phyloP scores from a whole-genome alignment of 257 asterid species.

The Verbascum thapsus region DNA sequence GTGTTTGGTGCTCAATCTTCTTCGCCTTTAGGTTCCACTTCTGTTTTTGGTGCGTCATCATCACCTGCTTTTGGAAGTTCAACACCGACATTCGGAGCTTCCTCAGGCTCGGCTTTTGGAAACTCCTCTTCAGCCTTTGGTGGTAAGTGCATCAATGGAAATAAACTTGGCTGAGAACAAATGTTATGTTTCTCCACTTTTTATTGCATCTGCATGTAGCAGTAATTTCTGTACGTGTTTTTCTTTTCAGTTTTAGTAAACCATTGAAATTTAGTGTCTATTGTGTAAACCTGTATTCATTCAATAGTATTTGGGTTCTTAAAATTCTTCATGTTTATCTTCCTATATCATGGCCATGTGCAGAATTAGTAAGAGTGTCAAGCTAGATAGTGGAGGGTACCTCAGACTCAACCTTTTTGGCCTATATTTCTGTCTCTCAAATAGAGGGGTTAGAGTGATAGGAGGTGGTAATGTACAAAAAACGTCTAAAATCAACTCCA shows the following conservation, averaged over 20 bases:
- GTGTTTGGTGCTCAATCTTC: conserved; percentile 88
- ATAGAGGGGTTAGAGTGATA: too few species aligned
- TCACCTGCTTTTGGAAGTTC: conserved; percentile 90
- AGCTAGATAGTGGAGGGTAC: too few species aligned
- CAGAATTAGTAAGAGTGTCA: too few species aligned
- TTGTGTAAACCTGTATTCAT: not conserved
- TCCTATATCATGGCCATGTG: not conserved
- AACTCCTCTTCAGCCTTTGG: conserved; percentile 70
- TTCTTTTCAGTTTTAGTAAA: not conserved
- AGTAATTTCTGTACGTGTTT: not conserved
- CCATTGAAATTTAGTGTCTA: not conserved
- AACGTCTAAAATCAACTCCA: too few species aligned
- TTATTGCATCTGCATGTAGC: conserved; percentile 16
- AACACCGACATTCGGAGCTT: conserved; percentile 80
- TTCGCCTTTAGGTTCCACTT: conserved; percentile 80
- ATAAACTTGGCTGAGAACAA: conserved; percentile 1
- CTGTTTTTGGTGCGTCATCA: conserved; percentile 91
- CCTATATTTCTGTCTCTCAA: too few species aligned
- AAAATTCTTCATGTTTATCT: not conserved
- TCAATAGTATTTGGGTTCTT: not conserved
- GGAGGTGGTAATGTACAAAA: too few species aligned
- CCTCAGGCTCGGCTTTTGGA: conserved; percentile 81
- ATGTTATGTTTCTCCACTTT: not conserved
- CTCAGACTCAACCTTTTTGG: too few species aligned
- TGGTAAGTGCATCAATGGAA: conserved; percentile 38